phyloP scores from a whole-genome alignment of 164 flowering plant genomes.

The Akebia trifoliata region DNA sequence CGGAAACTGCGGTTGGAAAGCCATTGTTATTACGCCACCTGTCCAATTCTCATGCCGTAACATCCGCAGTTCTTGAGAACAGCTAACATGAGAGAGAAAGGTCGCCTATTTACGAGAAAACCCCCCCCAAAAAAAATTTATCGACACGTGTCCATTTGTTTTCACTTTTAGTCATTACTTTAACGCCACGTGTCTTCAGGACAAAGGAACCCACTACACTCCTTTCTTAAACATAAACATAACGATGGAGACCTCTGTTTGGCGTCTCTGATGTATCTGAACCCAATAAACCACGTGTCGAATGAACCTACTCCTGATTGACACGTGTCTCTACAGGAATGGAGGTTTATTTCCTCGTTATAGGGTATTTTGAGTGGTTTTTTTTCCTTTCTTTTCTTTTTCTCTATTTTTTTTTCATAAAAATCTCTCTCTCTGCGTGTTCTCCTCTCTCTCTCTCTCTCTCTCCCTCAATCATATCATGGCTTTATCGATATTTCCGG shows the following conservation, averaged over 20 bases:
- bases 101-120: conserved; percentile 21
- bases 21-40: no score
- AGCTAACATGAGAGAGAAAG: conserved; percentile 26
- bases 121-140: not conserved
- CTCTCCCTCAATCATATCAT: no score
- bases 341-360: not conserved
- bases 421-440: no score
- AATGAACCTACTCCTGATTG: not conserved
- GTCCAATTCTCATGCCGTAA: conserved; percentile 5
- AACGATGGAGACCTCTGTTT: conserved; percentile 24
- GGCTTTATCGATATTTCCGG: no score
- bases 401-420: no score
- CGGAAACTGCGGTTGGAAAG: no score
- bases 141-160: conserved; percentile 14
- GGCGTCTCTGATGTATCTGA: conserved; percentile 19
- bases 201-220: not conserved
- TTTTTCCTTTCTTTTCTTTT: no score
- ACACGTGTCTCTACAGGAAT: conserved; percentile 14
- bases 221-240: conserved; percentile 10
- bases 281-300: conserved; percentile 14
- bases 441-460: no score
- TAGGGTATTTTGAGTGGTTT: conserved; percentile 9
- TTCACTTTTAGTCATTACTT: not conserved
- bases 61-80: conserved; percentile 19
- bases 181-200: conserved; percentile 19